Conservation (phyloP, 2,329 filamentous ascomycete species). For the Juglanconis sp. region DNA sequence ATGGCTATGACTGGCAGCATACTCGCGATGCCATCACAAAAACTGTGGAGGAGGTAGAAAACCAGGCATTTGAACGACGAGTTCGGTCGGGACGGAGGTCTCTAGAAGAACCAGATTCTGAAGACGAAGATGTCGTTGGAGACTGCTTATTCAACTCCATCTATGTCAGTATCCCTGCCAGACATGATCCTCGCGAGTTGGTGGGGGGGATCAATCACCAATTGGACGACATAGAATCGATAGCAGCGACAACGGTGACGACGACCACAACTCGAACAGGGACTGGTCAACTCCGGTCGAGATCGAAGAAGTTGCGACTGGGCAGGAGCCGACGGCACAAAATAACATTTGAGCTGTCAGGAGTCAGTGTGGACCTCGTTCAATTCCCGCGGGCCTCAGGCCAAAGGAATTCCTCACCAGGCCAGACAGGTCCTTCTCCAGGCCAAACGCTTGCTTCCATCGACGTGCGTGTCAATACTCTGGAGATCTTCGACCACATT, state of each 20-base stretch:
- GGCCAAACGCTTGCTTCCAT: conserved; percentile 86
- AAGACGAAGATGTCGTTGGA: conserved; percentile 83
- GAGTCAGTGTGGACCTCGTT: conserved; percentile 78
- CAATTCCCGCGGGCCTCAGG: conserved; percentile 62
- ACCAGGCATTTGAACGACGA: conserved; percentile 73
- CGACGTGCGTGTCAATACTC: conserved; percentile 74
- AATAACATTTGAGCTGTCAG: conserved; percentile 88
- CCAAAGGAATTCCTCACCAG: conserved; percentile 40
- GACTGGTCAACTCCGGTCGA: conserved; percentile 36
- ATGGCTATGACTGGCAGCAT: conserved; percentile 93
- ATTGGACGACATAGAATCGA: conserved; percentile 88
- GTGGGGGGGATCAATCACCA: conserved; percentile 82
- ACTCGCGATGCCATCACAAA: conserved; percentile 84
- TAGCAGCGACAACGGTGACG: conserved; percentile 72
- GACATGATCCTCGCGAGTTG: conserved; percentile 79
- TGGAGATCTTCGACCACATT: conserved; percentile 92
- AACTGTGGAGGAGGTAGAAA: conserved; percentile 84
- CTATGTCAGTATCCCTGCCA: conserved; percentile 88
- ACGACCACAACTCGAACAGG: conserved; percentile 52
- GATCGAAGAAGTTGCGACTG: conserved; percentile 63
- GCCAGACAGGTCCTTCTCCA: conserved; percentile 59
- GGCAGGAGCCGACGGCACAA: conserved; percentile 88
- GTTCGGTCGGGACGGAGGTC: conserved; percentile 54
- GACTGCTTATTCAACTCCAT: conserved; percentile 99
- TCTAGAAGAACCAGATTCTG: conserved; percentile 57